Evolutionary conservation across 495 filamentous ascomycete species (phyloP).

Genomic region (Aspergillus biplanus): DNA sequence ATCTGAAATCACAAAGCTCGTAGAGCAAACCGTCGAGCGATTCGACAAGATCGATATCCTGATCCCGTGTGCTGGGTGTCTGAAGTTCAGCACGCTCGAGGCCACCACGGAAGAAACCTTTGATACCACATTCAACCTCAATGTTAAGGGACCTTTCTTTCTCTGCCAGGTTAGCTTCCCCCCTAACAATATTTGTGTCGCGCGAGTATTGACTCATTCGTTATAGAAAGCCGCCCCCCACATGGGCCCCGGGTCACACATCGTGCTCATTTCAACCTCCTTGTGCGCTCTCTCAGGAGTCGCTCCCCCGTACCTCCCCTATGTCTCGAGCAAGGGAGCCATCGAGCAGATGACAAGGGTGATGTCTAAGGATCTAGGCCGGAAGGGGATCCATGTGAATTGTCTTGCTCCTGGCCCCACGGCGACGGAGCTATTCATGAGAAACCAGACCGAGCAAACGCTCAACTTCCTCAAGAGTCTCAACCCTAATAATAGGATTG

Average conservation of each 20-base stretch:
- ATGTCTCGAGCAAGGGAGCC: slow-evolving; percentile 58
- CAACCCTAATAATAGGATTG: slow-evolving; percentile 51
- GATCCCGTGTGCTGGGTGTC: slow-evolving; percentile 60
- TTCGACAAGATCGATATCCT: slow-evolving; percentile 46
- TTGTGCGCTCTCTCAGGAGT: slow-evolving; percentile 43
- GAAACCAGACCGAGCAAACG: slow-evolving; percentile 41
- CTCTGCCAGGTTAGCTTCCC: slow-evolving; percentile 7
- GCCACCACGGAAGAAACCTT: slow-evolving; percentile 26
- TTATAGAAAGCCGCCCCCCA: slow-evolving; percentile 1
- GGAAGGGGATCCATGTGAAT: slow-evolving; percentile 56
- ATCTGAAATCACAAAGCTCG: slow-evolving; percentile 3
- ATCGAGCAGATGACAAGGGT: slow-evolving; percentile 58
- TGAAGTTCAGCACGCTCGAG: slow-evolving; percentile 46
- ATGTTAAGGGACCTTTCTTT: slow-evolving; percentile 15
- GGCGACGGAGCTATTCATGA: slow-evolving; percentile 42
- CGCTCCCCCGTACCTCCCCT: slow-evolving; percentile 41
- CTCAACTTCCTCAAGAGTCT: slow-evolving; percentile 4
- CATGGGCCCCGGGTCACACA: neutral
- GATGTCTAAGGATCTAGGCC: slow-evolving; percentile 58
- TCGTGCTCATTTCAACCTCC: slow-evolving; percentile 47
- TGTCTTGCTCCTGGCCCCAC: slow-evolving; percentile 55
- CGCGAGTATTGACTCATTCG: too few species aligned
- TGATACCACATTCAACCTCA: slow-evolving; percentile 14
- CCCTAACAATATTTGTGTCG: neutral
- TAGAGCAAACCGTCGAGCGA: slow-evolving; percentile 24